phyloP scores from a whole-genome alignment of 2,329 filamentous ascomycete genomes.

The Botryotinia globosa region DNA sequence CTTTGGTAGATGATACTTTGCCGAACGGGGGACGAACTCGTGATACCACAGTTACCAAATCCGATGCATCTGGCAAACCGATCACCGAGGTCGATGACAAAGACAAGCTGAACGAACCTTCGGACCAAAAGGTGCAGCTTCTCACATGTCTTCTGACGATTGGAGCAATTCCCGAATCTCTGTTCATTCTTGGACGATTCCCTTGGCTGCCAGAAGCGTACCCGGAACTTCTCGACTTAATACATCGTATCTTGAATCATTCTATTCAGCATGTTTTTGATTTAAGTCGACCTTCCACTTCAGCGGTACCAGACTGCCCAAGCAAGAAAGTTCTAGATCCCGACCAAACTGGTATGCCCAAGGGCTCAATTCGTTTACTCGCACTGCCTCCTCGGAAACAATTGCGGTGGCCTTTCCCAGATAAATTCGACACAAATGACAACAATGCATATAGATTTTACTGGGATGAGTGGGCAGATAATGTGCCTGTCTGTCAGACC shows the following conservation, averaged over 20 bases:
- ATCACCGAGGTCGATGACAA: slow-evolving; percentile 47
- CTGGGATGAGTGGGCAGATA: slow-evolving; percentile 96
- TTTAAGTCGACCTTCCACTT: slow-evolving; percentile 36
- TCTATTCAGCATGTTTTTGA: slow-evolving; percentile 73
- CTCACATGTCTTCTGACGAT: slow-evolving; percentile 84
- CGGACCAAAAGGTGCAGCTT: slow-evolving; percentile 83
- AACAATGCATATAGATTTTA: slow-evolving; percentile 85
- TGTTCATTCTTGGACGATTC: slow-evolving; percentile 89
- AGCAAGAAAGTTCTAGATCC: slow-evolving; percentile 49
- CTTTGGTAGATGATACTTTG: slow-evolving; percentile 76
- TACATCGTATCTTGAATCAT: slow-evolving; percentile 82
- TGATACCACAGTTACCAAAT: slow-evolving; percentile 54
- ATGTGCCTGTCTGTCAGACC: slow-evolving; percentile 84
- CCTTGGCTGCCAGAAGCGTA: slow-evolving; percentile 88
- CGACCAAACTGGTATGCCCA: slow-evolving; percentile 66
- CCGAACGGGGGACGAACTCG: slow-evolving; percentile 45
- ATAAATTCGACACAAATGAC: slow-evolving; percentile 72
- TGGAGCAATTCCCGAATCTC: slow-evolving; percentile 85
- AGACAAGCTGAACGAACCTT: slow-evolving; percentile 62
- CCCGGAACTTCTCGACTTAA: slow-evolving; percentile 73
- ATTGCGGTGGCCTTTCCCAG: slow-evolving; percentile 80
- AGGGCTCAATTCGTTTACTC: slow-evolving; percentile 63
- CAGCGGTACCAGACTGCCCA: slow-evolving; percentile 47
- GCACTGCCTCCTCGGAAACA: slow-evolving; percentile 62
- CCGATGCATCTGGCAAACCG: slow-evolving; percentile 46